Percentiles rank a stretch among this genome's conserved stretches.
These are phyloP conservation scores for Allantophomopsis lycopodina DNA, from an alignment of 2,329 filamentous ascomycete species.

Conservation along the genomic window DNA sequence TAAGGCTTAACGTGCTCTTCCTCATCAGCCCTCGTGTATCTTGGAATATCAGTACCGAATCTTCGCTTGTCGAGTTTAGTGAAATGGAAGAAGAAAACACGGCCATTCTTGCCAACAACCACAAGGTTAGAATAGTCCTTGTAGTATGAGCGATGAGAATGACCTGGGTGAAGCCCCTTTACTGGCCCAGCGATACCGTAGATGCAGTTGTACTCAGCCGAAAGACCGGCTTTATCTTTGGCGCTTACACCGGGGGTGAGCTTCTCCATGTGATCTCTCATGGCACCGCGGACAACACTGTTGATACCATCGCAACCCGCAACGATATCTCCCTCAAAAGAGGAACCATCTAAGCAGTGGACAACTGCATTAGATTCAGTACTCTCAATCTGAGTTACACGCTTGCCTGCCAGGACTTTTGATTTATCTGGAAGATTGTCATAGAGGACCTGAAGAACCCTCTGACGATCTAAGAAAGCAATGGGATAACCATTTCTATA, in stretches of 20 bases:
- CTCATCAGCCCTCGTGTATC: slow-evolving; percentile 5
- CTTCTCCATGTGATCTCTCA: slow-evolving; percentile 2
- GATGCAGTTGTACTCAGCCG: not conserved
- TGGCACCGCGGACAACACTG: slow-evolving; percentile 10
- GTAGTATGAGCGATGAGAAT: not conserved
- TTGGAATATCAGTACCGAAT: slow-evolving; percentile 1
- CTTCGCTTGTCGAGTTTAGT: slow-evolving; percentile 3
- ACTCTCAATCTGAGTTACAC: slow-evolving; percentile 1
- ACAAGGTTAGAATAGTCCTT: not conserved
- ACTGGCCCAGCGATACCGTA: not conserved
- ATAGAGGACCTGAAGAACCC: not conserved
- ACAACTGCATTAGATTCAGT: slow-evolving; percentile 7
- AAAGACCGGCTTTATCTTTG: not conserved
- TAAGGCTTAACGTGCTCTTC: slow-evolving; percentile 1
- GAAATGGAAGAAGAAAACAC: slow-evolving; percentile 5
- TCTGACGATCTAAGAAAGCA: not conserved
- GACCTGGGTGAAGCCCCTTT: not conserved
- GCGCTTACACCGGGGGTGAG: not conserved
- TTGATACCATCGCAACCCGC: slow-evolving; percentile 14
- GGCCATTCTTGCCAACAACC: not conserved
- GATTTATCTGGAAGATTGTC: slow-evolving; percentile 3
- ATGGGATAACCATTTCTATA: too few species aligned
- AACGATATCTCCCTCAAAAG: slow-evolving; percentile 11
- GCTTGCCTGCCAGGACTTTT: not conserved
- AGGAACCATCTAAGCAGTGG: slow-evolving; percentile 9